Percentiles rank a stretch among this genome's conserved stretches.
phyloP scores from a whole-genome alignment of 331 rosid genomes.

The Prunus yedoensis region DNA sequence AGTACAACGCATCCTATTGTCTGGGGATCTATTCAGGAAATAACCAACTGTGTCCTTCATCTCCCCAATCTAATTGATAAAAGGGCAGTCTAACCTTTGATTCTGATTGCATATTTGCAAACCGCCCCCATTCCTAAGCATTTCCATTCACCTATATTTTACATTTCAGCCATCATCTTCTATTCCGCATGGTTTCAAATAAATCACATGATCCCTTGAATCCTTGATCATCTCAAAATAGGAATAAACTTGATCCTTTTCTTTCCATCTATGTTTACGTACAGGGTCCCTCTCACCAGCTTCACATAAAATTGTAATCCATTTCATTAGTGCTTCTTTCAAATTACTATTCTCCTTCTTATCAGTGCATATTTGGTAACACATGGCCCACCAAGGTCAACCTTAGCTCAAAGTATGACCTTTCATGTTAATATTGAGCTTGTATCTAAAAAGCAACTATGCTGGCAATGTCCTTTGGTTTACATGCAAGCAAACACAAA shows the following conservation, averaged over 20 bases:
- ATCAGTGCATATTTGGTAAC: neutral
- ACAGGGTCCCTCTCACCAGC: neutral
- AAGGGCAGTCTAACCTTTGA: neutral
- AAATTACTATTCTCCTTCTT: neutral
- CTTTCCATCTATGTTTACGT: neutral
- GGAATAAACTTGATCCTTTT: neutral
- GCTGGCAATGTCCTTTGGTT: neutral
- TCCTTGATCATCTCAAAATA: neutral
- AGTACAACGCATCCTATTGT: neutral
- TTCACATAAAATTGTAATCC: neutral
- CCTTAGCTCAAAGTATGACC: neutral
- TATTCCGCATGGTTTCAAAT: neutral
- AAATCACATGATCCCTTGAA: neutral
- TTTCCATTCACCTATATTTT: neutral
- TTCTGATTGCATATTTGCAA: neutral
- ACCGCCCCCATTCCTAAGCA: neutral
- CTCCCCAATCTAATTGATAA: neutral
- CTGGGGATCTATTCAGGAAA: neutral
- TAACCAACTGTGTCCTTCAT: neutral
- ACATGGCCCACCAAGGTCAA: neutral
- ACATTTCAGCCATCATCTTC: neutral
- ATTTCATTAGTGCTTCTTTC: neutral
- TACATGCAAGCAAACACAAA: neutral
- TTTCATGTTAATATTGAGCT: neutral
- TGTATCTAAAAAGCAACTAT: neutral